phyloP scores from a whole-genome alignment of 2,329 filamentous ascomycete genomes.

The Fusarium mangiferae region DNA sequence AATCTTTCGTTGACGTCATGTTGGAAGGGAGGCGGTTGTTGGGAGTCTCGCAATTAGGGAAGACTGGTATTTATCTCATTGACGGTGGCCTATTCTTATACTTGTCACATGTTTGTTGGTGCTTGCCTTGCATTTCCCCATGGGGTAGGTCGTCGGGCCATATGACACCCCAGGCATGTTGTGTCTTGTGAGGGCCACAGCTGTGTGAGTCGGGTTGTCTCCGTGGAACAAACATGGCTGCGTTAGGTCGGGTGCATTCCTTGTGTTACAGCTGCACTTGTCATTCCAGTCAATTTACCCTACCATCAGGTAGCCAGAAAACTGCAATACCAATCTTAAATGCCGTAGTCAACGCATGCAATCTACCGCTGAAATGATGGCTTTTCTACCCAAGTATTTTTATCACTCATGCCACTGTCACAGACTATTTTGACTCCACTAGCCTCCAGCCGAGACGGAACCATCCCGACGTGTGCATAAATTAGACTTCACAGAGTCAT shows the following conservation, averaged over 20 bases:
- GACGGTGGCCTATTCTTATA: background rate
- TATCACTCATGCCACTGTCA: accelerated
- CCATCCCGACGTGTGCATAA: background rate
- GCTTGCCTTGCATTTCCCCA: background rate
- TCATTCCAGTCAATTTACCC: background rate
- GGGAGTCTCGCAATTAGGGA: background rate
- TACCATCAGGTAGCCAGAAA: background rate
- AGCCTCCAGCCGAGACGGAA: background rate
- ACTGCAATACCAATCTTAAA: background rate
- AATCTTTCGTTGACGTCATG: background rate
- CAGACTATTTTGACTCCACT: too few species aligned
- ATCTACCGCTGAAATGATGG: accelerated
- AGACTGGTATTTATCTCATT: background rate
- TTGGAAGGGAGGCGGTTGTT: background rate
- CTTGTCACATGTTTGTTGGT: background rate
- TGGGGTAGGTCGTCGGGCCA: background rate
- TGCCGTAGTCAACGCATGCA: background rate
- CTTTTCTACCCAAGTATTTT: accelerated
- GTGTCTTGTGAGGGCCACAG: background rate
- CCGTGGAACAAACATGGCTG: background rate
- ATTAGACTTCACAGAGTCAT: background rate
- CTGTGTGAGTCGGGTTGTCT: background rate
- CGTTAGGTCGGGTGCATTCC: background rate
- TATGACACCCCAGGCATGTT: background rate
- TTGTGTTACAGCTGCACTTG: background rate